Percentiles rank a stretch among this genome's conserved stretches.
phyloP scores from a whole-genome alignment of 331 rosid genomes.

The Quercus phellos region DNA sequence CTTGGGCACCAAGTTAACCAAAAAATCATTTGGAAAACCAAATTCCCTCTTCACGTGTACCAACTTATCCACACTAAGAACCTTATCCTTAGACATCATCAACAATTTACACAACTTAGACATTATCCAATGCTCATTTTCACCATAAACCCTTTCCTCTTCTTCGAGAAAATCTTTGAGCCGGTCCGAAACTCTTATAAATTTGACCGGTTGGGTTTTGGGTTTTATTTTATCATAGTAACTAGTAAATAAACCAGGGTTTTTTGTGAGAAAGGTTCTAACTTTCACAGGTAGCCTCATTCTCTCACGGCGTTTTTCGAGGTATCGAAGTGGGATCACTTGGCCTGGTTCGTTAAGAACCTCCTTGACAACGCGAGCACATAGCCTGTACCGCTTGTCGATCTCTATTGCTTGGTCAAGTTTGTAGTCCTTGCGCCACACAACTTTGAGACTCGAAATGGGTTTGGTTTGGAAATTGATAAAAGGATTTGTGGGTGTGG shows the following conservation, averaged over 20 bases:
- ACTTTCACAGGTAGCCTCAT: constrained; percentile 42
- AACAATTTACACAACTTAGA: constrained; percentile 64
- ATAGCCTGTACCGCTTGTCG: constrained; percentile 58
- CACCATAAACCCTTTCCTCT: constrained; percentile 33
- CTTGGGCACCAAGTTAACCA: constrained; percentile 67
- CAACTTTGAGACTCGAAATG: constrained; percentile 68
- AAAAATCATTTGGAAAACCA: constrained; percentile 75
- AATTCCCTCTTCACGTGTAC: constrained; percentile 74
- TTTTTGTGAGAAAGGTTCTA: constrained; percentile 39
- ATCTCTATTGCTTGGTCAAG: constrained; percentile 67
- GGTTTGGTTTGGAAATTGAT: constrained; percentile 14
- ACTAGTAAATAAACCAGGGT: constrained; percentile 57
- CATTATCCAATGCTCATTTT: constrained; percentile 51
- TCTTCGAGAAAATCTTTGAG: constrained; percentile 43
- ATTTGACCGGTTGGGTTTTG: constrained; percentile 48
- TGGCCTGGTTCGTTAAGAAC: constrained; percentile 79
- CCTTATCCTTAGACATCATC: constrained; percentile 65
- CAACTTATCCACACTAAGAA: constrained; percentile 67
- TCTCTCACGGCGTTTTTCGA: constrained; percentile 64
- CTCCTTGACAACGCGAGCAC: constrained; percentile 69
- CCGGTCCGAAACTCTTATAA: constrained; percentile 38
- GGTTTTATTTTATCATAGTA: constrained; percentile 66
- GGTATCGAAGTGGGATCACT: constrained; percentile 64
- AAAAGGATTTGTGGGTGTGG: constrained; percentile 7
- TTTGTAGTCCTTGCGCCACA: constrained; percentile 67